Evolutionary conservation across 176 grass and related monocot species (phyloP), one percentile per base, ranked within the genome.

Genomic region (Oryza meyeriana): DNA sequence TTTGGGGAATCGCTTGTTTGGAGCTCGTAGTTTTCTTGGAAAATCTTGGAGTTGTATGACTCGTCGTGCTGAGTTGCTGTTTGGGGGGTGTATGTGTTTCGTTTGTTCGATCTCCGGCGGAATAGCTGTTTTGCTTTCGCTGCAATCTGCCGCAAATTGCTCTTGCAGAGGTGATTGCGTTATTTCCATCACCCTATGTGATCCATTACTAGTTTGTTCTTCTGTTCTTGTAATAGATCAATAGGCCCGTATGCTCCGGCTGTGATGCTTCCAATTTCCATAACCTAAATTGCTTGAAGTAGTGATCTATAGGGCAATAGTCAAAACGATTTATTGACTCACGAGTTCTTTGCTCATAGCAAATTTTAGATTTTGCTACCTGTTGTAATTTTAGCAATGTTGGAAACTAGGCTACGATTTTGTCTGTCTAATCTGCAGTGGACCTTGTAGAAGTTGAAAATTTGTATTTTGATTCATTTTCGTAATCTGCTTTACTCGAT

Each of bases 201-300:
- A 64, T 65, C 64, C 39, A 27, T 45, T n/a, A 40, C 68, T 17
- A 63, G 28, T 79, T 64, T 25, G 61, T 41, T 74, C 34, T n/a
- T 40, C 25, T 74, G 18, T 58, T 57, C 25, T 18, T 39, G 20
- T 80, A 24, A 65, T 61, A 65, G 76, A 86, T 86, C 69, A 13
- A 24, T 12, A 38, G 24, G 4, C 24, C 27, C 61, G 14, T 58
- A 14, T 66, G 12, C 45, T 34, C 52, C 20, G 9, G 47, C 10
- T 68, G 35, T 41, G 35, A 75, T 80, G 61, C 12, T 24, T 41
- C 25, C 11, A 8, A 44, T 72, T 33, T 65, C 68, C 58, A 40
- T 45, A 14, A 74, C 17, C 40, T 72, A 28, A 30, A 31, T 59
- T 74, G 26, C 16, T 7, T 28, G 2, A 69, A 38, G 26, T 35